Conservation (phyloP, 129 eudicot genomes). For the Lactuca saligna region DNA sequence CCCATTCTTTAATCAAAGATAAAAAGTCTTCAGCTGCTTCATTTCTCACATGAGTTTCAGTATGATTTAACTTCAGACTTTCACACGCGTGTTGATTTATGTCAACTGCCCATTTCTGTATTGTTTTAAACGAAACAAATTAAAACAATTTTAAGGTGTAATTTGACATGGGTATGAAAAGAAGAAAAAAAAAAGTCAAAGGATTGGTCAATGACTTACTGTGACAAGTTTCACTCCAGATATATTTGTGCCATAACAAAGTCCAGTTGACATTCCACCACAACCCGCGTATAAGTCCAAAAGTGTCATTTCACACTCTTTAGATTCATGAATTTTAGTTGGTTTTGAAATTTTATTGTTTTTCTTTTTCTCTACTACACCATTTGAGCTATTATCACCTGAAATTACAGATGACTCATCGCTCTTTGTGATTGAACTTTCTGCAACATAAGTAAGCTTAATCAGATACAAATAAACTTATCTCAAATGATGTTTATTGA, state of each 20-base stretch:
- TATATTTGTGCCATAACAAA: conserved; percentile 44
- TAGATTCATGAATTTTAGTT: background rate
- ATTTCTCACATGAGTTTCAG: conserved; percentile 58
- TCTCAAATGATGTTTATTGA: background rate
- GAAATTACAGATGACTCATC: conserved; percentile 32
- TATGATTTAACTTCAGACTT: conserved; percentile 44
- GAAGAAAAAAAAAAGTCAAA: background rate
- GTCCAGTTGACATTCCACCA: conserved; percentile 69
- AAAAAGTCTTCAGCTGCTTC: conserved; percentile 52
- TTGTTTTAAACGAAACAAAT: background rate
- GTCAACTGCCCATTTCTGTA: conserved; percentile 66
- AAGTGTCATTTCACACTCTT: conserved; percentile 26
- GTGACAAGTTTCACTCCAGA: conserved; percentile 42
- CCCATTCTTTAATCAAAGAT: conserved; percentile 45
- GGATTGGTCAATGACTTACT: conserved; percentile 30
- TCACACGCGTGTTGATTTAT: conserved; percentile 42
- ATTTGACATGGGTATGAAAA: background rate
- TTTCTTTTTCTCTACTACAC: conserved; percentile 18
- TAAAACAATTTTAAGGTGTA: background rate
- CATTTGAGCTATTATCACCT: conserved; percentile 25
- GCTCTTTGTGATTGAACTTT: conserved; percentile 4
- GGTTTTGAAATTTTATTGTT: conserved; percentile 4
- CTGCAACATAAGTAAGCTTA: conserved; percentile 18
- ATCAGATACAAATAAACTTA: background rate
- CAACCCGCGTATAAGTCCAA: conserved; percentile 61